Evolutionary conservation across 2,329 filamentous ascomycete species (phyloP).

Genomic region (Diaporthe citri): DNA sequence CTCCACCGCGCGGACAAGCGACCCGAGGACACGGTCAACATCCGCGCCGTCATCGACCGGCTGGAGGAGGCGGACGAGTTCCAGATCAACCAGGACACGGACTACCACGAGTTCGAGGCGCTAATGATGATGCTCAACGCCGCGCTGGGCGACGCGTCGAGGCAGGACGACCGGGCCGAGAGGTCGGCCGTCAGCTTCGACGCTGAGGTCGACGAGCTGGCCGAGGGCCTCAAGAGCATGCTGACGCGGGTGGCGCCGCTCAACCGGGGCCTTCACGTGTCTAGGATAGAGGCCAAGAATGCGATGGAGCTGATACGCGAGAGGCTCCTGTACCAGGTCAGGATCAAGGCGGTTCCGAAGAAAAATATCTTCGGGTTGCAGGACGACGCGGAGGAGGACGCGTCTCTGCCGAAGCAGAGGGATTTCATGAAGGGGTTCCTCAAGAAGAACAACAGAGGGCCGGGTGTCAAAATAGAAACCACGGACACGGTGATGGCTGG

Average conservation of each 20-base stretch:
- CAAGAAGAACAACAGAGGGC: conserved; percentile 44
- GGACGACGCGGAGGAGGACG: conserved; percentile 53
- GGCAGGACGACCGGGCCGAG: conserved; percentile 41
- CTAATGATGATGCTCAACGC: conserved; percentile 79
- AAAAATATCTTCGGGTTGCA: conserved; percentile 62
- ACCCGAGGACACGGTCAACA: conserved; percentile 56
- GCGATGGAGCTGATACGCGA: conserved; percentile 80
- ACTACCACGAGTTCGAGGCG: conserved; percentile 78
- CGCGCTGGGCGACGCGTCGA: conserved; percentile 74
- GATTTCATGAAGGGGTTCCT: conserved; percentile 64
- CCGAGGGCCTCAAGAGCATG: conserved; percentile 68
- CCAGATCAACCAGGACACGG: conserved; percentile 64
- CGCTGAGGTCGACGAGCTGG: conserved; percentile 75
- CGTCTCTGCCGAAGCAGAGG: conserved; percentile 58
- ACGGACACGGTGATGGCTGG: conserved; percentile 28
- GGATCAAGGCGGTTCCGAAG: conserved; percentile 71
- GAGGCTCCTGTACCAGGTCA: conserved; percentile 77
- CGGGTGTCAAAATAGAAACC: neutral
- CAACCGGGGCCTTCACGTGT: conserved; percentile 75
- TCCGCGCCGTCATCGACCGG: conserved; percentile 60
- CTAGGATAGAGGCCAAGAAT: conserved; percentile 82
- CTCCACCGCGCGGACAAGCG: conserved; percentile 54
- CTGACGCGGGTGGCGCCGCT: conserved; percentile 77
- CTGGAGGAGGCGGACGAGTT: conserved; percentile 63
- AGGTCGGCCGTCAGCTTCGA: conserved; percentile 68